Evolutionary conservation across 2,329 filamentous ascomycete species (phyloP).

Genomic region (Mycosphaerella sp.): DNA sequence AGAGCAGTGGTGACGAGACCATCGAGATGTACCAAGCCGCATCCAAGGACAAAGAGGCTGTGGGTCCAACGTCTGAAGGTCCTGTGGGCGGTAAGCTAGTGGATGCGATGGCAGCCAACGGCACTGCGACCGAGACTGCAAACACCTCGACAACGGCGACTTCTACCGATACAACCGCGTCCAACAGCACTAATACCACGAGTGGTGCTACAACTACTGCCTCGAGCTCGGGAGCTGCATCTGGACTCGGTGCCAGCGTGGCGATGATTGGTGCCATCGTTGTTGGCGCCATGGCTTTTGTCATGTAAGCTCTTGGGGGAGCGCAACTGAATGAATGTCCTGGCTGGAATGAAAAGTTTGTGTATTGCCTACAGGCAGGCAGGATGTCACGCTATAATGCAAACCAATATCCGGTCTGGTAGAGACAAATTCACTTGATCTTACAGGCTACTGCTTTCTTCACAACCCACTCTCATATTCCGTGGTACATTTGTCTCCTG

Average conservation of each 20-base stretch:
- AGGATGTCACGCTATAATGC: too few relatives aligned
- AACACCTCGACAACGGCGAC: not conserved
- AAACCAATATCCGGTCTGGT: too few relatives aligned
- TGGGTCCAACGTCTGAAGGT: not conserved
- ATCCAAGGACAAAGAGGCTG: not conserved
- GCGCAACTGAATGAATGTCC: too few relatives aligned
- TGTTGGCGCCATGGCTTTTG: slow-evolving; percentile 8
- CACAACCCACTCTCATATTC: too few relatives aligned
- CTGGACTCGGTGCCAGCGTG: slow-evolving; percentile 2
- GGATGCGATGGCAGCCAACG: not conserved
- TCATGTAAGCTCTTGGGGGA: slow-evolving; percentile 4
- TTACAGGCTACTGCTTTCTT: too few relatives aligned
- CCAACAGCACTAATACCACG: not conserved
- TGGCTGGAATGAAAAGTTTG: too few relatives aligned
- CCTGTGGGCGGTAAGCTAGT: not conserved
- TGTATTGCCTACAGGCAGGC: too few relatives aligned
- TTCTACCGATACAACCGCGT: not conserved
- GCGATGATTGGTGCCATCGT: slow-evolving; percentile 7
- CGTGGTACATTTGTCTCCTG: too few relatives aligned
- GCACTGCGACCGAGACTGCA: not conserved
- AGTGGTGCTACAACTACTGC: not conserved
- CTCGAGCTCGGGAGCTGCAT: not conserved
- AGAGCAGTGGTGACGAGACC: slow-evolving; percentile 1
- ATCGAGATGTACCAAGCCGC: not conserved
- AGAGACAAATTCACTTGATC: too few relatives aligned